Evolutionary conservation across 176 grass and related monocot species (phyloP), one percentile per base, ranked within the genome.

Genomic region (Calamus simplicifolius): DNA sequence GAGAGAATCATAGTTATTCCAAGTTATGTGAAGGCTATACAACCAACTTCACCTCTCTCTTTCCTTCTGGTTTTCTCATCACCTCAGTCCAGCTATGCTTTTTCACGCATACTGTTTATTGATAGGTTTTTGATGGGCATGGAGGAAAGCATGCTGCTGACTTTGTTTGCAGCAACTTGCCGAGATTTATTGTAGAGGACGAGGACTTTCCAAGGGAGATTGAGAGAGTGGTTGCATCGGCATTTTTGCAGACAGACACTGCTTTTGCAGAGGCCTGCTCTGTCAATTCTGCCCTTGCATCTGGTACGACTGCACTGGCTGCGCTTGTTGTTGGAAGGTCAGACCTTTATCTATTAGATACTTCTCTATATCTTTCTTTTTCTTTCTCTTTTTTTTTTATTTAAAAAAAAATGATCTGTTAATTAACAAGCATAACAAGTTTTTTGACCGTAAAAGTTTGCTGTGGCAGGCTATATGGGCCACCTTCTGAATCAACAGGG

Each of bases 61-160:
- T 49, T 16, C 13, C 26, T 26, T 59, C 19, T 28, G 7, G 10
- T 25, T 58, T 27, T 23, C 27, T 14, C 23, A 26, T 58, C 23
- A 25, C 56, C 12, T 58, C 12, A 4, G 19, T 29, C 14, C 56
- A 28, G 25, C 25, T 58, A 58, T 26, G 19, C 3, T 25, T 31
- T 72, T 68, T 17, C 21, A 69, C 56, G 4, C 1, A 29, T 63
- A 43, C 62, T 64, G 50, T 25, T 52, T 82, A 5, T 79, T 62
- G 19, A 59, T 70, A 92, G 93, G 83, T 92, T 69, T 97, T 97
- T 83, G 87, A 97, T 69, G 93, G 93, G 56, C 93, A 97, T 73
- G 93, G 93, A 69, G 93, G 93, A 82, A 97, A 88, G 75, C 81
- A 92, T 61, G 87, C 93, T 64, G 93, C 93, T 31, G 93, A 97